These are phyloP conservation scores for Amylostereum areolatum DNA, from an alignment of 1,284 basidiomycete species.

Conservation along the genomic window DNA sequence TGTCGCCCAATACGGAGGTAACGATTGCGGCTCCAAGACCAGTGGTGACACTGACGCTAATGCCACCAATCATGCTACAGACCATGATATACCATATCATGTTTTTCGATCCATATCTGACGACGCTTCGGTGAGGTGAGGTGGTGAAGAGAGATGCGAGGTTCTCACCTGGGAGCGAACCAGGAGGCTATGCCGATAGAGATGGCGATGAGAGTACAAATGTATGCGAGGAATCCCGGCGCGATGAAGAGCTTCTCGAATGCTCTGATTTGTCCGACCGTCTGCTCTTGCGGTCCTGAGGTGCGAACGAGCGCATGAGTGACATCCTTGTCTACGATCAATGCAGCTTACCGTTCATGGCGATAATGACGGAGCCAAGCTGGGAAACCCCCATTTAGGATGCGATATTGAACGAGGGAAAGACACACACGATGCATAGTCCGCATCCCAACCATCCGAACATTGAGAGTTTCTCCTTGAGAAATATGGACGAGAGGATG, in stretches of 20 bases:
- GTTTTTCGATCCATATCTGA: conserved; percentile 81
- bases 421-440: conserved; percentile 68
- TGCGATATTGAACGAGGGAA: background rate
- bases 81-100: conserved; percentile 96
- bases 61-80: conserved; percentile 95
- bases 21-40: conserved; percentile 92
- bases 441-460: conserved; percentile 93
- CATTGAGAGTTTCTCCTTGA: conserved; percentile 88
- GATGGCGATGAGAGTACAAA: conserved; percentile 52
- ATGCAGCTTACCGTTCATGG: conserved; percentile 54
- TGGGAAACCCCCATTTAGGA: conserved; percentile 17
- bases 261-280: conserved; percentile 72
- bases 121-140: conserved; percentile 8
- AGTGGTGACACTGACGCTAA: conserved; percentile 93
- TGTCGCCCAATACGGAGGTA: conserved; percentile 78
- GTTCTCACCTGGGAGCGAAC: conserved; percentile 65
- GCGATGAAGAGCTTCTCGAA: conserved; percentile 85
- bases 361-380: conserved; percentile 86
- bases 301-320: background rate
- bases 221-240: conserved; percentile 84
- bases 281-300: conserved; percentile 75
- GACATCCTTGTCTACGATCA: background rate
- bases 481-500: conserved; percentile 87
- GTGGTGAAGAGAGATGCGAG: background rate
- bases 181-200: conserved; percentile 71